These are phyloP conservation scores for Podospora bellae-mahoneyi DNA, from an alignment of 495 filamentous ascomycete genomes.

Conservation along the genomic window DNA sequence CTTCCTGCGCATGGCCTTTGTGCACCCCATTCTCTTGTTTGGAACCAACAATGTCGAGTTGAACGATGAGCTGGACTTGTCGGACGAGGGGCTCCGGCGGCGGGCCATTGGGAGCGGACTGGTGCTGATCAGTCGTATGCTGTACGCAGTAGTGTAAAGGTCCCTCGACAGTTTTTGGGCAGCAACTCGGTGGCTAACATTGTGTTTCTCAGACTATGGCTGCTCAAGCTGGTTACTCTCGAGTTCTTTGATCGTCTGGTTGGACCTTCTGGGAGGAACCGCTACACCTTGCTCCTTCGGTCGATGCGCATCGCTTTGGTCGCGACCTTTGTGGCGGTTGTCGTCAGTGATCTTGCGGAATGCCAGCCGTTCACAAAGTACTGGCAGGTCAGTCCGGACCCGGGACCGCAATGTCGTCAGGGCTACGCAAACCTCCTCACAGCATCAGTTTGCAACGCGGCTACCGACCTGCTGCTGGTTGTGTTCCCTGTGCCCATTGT, in stretches of 20 bases:
- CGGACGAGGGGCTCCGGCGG: constrained; percentile 42
- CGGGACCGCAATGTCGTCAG: constrained; percentile 74
- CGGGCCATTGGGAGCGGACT: constrained; percentile 58
- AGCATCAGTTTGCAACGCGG: constrained; percentile 72
- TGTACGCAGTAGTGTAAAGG: constrained; percentile 65
- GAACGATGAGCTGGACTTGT: constrained; percentile 36
- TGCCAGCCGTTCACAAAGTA: constrained; percentile 79
- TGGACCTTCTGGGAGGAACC: constrained; percentile 57
- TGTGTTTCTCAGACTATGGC: constrained; percentile 67
- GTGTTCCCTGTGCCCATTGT: constrained; percentile 87
- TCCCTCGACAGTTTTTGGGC: background rate
- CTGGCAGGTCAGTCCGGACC: constrained; percentile 88
- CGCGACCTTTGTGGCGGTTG: constrained; percentile 68
- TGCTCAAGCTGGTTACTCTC: constrained; percentile 80
- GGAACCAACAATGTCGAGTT: constrained; percentile 79
- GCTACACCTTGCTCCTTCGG: constrained; percentile 61
- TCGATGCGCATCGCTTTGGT: constrained; percentile 68
- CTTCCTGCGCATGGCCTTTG: constrained; percentile 70
- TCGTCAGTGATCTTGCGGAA: constrained; percentile 77
- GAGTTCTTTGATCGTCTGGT: constrained; percentile 83
- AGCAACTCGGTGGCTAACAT: background rate
- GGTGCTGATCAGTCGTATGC: constrained; percentile 60
- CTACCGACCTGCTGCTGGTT: constrained; percentile 84
- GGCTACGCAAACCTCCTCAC: constrained; percentile 78
- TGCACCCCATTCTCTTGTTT: constrained; percentile 77